Conservation (phyloP, 1,284 basidiomycete species). For the Leccinum variabile region DNA sequence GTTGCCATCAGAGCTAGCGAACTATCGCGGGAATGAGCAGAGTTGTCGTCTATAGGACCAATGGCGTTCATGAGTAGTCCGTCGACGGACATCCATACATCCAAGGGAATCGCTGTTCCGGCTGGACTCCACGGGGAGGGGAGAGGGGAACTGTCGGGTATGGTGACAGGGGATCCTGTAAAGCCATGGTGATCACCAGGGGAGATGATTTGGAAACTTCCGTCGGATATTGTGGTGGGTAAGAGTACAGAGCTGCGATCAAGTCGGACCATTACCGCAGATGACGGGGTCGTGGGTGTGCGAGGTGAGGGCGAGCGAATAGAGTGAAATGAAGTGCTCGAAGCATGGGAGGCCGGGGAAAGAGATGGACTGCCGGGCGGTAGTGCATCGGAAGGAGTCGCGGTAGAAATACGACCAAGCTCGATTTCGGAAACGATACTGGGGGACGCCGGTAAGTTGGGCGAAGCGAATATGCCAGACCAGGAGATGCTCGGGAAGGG, state of each 20-base stretch:
- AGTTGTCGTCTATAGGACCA: constrained; percentile 13
- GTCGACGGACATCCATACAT: constrained; percentile 30
- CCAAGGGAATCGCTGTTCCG: constrained; percentile 1
- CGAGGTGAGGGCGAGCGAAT: constrained; percentile 9
- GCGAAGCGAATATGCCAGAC: constrained; percentile 21
- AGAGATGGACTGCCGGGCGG: constrained; percentile 14
- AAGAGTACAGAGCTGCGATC: constrained; percentile 25
- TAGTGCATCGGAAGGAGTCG: constrained; percentile 3
- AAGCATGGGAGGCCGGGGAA: not conserved
- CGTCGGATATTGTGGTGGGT: constrained; percentile 29
- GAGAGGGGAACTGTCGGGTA: constrained; percentile 16
- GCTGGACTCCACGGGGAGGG: constrained; percentile 35
- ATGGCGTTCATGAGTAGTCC: constrained; percentile 20
- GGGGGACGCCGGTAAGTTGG: constrained; percentile 2
- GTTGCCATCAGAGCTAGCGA: not conserved
- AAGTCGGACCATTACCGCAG: constrained; percentile 17
- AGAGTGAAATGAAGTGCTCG: constrained; percentile 10
- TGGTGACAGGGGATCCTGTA: constrained; percentile 12
- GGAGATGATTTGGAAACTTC: constrained; percentile 28
- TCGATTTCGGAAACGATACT: constrained; percentile 8
- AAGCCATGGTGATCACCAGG: constrained; percentile 19
- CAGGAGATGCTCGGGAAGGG: constrained; percentile 25
- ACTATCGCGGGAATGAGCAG: not conserved
- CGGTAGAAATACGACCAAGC: constrained; percentile 1
- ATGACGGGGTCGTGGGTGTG: constrained; percentile 18